These are phyloP conservation scores for Blepharisma japonicum DNA, from an alignment of 73 alveolate species.

Conservation along the genomic window DNA sequence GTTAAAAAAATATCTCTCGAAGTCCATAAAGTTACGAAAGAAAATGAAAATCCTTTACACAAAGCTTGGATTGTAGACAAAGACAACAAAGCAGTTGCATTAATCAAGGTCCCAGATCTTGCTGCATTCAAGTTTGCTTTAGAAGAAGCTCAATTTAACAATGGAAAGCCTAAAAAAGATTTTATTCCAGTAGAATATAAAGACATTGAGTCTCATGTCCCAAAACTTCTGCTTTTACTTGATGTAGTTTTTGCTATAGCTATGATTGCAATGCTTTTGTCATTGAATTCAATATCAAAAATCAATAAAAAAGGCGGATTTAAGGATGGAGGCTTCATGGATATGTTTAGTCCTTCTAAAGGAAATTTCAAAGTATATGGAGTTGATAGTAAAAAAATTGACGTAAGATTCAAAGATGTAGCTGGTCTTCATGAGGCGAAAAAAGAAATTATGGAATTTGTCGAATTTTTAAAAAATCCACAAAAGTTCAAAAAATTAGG, in stretches of 20 bases:
- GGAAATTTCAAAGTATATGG: slow-evolving; percentile 63
- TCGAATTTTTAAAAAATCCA: slow-evolving; percentile 81
- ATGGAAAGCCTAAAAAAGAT: background rate
- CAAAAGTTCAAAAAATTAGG: slow-evolving; percentile 74
- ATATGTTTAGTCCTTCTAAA: slow-evolving; percentile 47
- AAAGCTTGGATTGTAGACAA: background rate
- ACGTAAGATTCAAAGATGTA: slow-evolving; percentile 66
- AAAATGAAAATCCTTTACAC: background rate
- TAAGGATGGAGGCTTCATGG: slow-evolving; percentile 57
- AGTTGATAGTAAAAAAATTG: slow-evolving; percentile 50
- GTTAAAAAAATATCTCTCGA: background rate
- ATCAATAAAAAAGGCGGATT: background rate
- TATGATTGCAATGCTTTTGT: background rate
- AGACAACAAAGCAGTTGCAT: background rate
- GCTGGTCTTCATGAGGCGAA: slow-evolving; percentile 97
- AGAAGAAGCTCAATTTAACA: background rate
- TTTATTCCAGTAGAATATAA: background rate
- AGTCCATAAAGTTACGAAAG: background rate
- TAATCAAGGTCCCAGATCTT: background rate
- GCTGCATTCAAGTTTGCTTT: too few relatives aligned
- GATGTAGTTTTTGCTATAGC: background rate
- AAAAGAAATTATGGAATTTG: slow-evolving; percentile 79
- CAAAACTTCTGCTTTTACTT: background rate
- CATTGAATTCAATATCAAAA: background rate
- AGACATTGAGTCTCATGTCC: background rate